These are phyloP conservation scores for Hemisphaericaspora xylofermentans DNA, from an alignment of 1,139 yeast genomes.

Conservation along the genomic window DNA sequence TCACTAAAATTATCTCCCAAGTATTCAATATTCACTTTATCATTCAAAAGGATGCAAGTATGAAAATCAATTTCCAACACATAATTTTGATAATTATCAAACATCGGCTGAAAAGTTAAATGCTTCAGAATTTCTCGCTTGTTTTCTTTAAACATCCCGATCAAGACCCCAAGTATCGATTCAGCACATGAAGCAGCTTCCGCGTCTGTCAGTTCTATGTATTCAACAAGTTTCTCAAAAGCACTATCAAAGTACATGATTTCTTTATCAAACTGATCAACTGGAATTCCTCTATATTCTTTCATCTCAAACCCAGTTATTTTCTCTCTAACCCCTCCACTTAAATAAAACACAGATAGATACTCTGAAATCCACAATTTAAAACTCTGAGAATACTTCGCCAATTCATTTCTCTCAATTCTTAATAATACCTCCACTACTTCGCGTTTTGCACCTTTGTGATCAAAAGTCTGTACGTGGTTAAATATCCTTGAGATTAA, in stretches of 20 bases:
- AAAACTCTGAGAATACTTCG: conserved; percentile 20
- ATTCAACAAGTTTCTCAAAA: conserved; percentile 13
- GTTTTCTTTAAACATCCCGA: conserved; percentile 20
- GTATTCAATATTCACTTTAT: conserved; percentile 19
- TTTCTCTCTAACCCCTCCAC: conserved; percentile 11
- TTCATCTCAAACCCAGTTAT: conserved; percentile 7
- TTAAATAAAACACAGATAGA: conserved; percentile 40
- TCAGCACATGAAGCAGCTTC: conserved; percentile 33
- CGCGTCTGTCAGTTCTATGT: conserved; percentile 9
- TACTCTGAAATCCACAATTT: conserved; percentile 43
- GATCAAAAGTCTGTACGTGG: conserved; percentile 10
- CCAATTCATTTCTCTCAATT: conserved; percentile 8
- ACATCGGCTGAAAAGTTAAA: conserved; percentile 18
- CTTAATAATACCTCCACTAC: conserved; percentile 24
- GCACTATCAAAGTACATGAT: conserved; percentile 17
- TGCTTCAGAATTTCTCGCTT: conserved; percentile 17
- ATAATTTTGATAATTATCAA: conserved; percentile 15
- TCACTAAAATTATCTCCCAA: conserved; percentile 16
- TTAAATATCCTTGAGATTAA: conserved; percentile 22
- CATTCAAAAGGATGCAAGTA: conserved; percentile 31
- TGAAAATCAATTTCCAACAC: conserved; percentile 35
- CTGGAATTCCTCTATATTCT: conserved; percentile 13
- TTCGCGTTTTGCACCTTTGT: conserved; percentile 8
- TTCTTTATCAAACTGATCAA: conserved; percentile 9
- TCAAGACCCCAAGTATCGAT: conserved; percentile 37